Conservation (phyloP, 257 asterid genomes). For the Solanum peruvianum region DNA sequence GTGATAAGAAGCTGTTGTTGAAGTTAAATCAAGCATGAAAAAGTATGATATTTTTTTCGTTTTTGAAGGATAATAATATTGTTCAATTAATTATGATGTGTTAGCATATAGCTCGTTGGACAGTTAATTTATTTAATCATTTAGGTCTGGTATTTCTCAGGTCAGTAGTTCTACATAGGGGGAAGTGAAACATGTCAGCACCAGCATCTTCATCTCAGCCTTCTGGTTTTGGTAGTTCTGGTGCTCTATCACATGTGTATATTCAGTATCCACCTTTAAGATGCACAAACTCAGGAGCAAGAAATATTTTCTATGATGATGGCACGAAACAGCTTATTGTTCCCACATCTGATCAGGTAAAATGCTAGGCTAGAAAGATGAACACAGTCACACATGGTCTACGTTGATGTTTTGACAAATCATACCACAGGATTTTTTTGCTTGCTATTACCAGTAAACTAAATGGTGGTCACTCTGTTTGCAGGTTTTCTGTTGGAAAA, state of each 20-base stretch:
- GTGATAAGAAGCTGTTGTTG: not conserved
- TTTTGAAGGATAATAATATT: not conserved
- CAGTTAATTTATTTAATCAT: not conserved
- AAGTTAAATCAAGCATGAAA: not conserved
- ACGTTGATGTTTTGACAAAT: not conserved
- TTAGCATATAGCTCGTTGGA: not conserved
- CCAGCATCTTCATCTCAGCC: constrained; percentile 56
- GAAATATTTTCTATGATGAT: constrained; percentile 60
- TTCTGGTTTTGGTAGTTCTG: constrained; percentile 58
- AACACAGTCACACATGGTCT: not conserved
- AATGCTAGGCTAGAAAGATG: not conserved
- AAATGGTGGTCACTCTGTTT: constrained; percentile 1
- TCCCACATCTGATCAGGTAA: constrained; percentile 68
- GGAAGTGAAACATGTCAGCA: constrained; percentile 37
- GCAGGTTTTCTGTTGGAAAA: constrained; percentile 84
- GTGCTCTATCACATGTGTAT: constrained; percentile 74
- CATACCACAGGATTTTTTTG: not conserved
- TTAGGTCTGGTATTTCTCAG: not conserved
- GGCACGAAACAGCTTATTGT: constrained; percentile 65
- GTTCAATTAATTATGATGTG: not conserved
- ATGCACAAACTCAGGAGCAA: constrained; percentile 52
- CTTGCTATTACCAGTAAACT: constrained; percentile 8
- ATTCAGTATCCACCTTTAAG: constrained; percentile 75
- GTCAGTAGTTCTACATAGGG: constrained; percentile 2
- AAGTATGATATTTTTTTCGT: not conserved